Conservation (phyloP, 192 early-diverging fungal species). For the Paraglomus brasilianum region DNA sequence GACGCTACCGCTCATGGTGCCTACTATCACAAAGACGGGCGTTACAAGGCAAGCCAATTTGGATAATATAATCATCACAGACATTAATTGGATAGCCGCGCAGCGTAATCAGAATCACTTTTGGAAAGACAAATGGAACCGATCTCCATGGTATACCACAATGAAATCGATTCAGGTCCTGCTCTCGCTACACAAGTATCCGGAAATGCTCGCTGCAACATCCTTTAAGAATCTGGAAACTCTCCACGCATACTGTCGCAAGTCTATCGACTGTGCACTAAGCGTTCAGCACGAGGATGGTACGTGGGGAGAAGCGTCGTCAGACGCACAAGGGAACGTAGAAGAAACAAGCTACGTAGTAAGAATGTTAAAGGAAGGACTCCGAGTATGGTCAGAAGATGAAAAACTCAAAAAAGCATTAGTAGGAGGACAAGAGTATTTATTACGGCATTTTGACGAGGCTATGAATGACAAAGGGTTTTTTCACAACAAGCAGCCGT, state of each 20-base stretch:
- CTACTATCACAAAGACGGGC: not conserved
- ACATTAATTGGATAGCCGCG: not conserved
- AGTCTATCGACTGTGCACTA: slow-evolving; percentile 11
- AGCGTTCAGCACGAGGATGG: slow-evolving; percentile 18
- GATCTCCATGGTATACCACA: slow-evolving; percentile 1
- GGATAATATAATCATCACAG: not conserved
- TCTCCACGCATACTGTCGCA: not conserved
- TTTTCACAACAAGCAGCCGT: slow-evolving; percentile 15
- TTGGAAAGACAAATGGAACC: slow-evolving; percentile 27
- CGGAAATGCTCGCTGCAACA: not conserved
- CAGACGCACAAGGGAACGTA: not conserved
- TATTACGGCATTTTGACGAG: slow-evolving; percentile 10
- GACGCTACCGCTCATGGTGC: not conserved
- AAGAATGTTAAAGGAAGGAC: not conserved
- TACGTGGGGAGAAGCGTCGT: slow-evolving; percentile 28
- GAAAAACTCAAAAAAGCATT: not conserved
- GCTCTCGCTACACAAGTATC: not conserved
- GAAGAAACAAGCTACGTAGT: slow-evolving; percentile 28
- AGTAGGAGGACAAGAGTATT: not conserved
- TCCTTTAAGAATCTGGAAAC: not conserved
- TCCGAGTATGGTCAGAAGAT: not conserved
- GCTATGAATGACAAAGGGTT: not conserved
- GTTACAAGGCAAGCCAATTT: not conserved
- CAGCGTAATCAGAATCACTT: not conserved
- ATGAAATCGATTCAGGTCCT: not conserved